A percentile compares a stretch with the other conserved stretches of the same genome.
These are phyloP conservation scores for Ceratocystis diversiconidia DNA, from an alignment of 2,329 filamentous ascomycete genomes.

Conservation along the genomic window DNA sequence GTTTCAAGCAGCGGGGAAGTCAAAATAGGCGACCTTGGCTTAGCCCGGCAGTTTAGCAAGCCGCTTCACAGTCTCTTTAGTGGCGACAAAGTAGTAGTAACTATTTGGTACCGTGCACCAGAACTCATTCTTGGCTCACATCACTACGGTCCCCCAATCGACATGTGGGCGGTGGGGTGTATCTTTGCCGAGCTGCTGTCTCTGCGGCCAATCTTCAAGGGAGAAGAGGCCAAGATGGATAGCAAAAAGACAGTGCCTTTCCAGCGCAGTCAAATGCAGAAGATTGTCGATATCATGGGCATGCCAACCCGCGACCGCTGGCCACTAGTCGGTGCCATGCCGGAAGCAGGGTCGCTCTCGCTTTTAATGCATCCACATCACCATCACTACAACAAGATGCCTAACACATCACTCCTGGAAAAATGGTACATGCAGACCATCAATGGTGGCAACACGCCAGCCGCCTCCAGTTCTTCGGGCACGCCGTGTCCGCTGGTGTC, in stretches of 20 bases:
- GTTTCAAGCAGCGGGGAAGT: slow-evolving; percentile 82
- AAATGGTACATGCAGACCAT: slow-evolving; percentile 67
- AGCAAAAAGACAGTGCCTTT: slow-evolving; percentile 95
- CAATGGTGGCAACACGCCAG: slow-evolving; percentile 40
- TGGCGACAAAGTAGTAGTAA: slow-evolving; percentile 96
- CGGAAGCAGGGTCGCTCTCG: slow-evolving; percentile 61
- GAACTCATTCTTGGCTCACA: slow-evolving; percentile 81
- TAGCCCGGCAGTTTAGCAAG: slow-evolving; percentile 87
- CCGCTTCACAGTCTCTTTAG: slow-evolving; percentile 81
- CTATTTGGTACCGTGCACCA: slow-evolving; percentile 96
- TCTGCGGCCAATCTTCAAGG: slow-evolving; percentile 90
- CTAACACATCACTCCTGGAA: slow-evolving; percentile 44
- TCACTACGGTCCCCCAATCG: slow-evolving; percentile 95
- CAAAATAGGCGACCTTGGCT: slow-evolving; percentile 85
- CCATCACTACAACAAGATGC: slow-evolving; percentile 23
- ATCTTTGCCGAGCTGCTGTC: slow-evolving; percentile 93
- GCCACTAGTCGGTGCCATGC: slow-evolving; percentile 73
- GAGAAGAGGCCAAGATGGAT: slow-evolving; percentile 98
- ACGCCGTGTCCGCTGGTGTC: slow-evolving; percentile 35
- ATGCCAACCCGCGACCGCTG: slow-evolving; percentile 78
- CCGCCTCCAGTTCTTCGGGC: slow-evolving; percentile 31
- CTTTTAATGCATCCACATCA: slow-evolving; percentile 23
- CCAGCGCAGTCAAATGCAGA: slow-evolving; percentile 96
- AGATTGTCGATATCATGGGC: slow-evolving; percentile 93
- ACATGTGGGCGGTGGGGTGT: slow-evolving; percentile 94